These are phyloP conservation scores for Exophiala oligosperma DNA, from an alignment of 2,329 filamentous ascomycete species.

Conservation along the genomic window DNA sequence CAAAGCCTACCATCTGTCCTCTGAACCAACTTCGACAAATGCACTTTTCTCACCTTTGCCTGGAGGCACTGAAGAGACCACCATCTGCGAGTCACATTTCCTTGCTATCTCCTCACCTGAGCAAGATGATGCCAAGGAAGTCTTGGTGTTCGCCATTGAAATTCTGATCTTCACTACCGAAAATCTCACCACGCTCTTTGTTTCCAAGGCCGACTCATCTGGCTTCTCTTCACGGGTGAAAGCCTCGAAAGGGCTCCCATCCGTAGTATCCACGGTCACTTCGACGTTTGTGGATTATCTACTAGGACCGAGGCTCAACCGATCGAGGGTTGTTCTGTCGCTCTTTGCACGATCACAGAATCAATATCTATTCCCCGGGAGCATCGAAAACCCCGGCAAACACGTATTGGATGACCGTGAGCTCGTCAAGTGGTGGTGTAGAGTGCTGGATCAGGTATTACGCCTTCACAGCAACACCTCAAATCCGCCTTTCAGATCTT, in stretches of 20 bases:
- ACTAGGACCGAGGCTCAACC: conserved; percentile 48
- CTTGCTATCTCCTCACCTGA: conserved; percentile 53
- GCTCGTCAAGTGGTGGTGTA: conserved; percentile 95
- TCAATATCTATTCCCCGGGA: conserved; percentile 93
- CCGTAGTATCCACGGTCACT: conserved; percentile 68
- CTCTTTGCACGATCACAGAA: conserved; percentile 89
- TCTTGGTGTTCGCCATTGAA: conserved; percentile 82
- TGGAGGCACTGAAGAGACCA: conserved; percentile 69
- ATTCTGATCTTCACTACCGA: conserved; percentile 82
- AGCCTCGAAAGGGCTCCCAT: conserved; percentile 62
- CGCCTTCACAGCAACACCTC: conserved; percentile 29
- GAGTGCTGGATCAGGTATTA: conserved; percentile 76
- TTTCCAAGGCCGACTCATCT: conserved; percentile 96
- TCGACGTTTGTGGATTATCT: conserved; percentile 76
- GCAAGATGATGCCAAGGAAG: conserved; percentile 34
- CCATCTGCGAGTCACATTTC: conserved; percentile 85
- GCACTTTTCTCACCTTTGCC: conserved; percentile 80
- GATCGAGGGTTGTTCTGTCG: conserved; percentile 72
- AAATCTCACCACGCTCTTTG: conserved; percentile 81
- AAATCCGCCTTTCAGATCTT: conserved; percentile 46
- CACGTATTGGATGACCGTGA: conserved; percentile 90
- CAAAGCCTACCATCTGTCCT: conserved; percentile 82
- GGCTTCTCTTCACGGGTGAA: conserved; percentile 73
- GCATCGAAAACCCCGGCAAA: conserved; percentile 78
- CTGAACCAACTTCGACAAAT: conserved; percentile 71